Evolutionary conservation across 257 asterid species (phyloP).

Genomic region (Handroanthus guayacan): DNA sequence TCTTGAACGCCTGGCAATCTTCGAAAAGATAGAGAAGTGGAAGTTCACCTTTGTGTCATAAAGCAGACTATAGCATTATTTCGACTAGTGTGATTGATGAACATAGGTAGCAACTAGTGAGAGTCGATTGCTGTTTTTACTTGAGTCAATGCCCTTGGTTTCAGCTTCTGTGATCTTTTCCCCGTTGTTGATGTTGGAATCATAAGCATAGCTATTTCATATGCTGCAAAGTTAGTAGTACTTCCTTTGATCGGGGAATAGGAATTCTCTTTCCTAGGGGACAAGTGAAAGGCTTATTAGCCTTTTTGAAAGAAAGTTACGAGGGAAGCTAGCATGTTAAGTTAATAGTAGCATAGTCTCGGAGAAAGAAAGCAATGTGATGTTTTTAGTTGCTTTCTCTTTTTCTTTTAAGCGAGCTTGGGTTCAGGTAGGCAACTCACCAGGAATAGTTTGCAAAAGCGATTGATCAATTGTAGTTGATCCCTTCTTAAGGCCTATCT

Average conservation of each 20-base stretch:
- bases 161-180: not conserved
- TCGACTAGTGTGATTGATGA: not conserved
- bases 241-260: not conserved
- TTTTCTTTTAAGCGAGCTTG: not conserved
- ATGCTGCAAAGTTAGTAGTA: not conserved
- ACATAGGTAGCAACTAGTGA: slow-evolving; percentile 14
- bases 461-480: not conserved
- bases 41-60: no score
- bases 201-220: not conserved
- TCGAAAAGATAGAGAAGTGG: no score
- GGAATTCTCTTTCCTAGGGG: not conserved
- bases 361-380: not conserved
- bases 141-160: not conserved
- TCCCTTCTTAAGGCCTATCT: not conserved
- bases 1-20: no score
- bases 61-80: no score
- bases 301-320: not conserved
- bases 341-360: not conserved
- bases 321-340: not conserved
- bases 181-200: not conserved
- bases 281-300: not conserved
- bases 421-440: not conserved
- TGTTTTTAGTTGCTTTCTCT: not conserved
- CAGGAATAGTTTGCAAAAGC: not conserved
- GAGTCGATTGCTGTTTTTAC: not conserved